These are phyloP conservation scores for Olyra latifolia DNA, from an alignment of 176 grass and related monocot species.

Conservation along the genomic window DNA sequence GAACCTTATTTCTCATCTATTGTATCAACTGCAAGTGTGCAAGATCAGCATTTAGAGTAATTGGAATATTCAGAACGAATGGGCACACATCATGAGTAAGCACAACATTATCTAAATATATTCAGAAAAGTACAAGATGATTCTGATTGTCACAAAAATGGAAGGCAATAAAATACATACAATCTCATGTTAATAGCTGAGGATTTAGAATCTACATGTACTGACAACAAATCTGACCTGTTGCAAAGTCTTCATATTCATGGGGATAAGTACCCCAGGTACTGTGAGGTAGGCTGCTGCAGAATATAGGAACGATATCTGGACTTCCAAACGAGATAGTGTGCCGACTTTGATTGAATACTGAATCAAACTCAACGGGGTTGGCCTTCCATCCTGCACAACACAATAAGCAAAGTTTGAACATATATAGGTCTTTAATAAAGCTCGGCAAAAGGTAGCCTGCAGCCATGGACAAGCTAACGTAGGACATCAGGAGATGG, in stretches of 20 bases:
- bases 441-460: background rate
- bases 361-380: constrained; percentile 96
- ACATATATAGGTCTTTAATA: constrained; percentile 1
- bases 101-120: background rate
- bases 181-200: background rate
- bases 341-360: constrained; percentile 84
- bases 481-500: constrained; percentile 7
- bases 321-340: constrained; percentile 85
- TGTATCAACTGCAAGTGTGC: background rate
- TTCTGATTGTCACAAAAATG: background rate
- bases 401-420: constrained; percentile 15
- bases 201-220: constrained; percentile 19
- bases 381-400: constrained; percentile 92
- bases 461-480: background rate
- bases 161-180: background rate
- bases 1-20: background rate
- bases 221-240: constrained; percentile 52
- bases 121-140: constrained; percentile 1
- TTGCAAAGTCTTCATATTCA: constrained; percentile 89
- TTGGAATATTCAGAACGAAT: background rate
- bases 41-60: constrained; percentile 21
- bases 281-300: constrained; percentile 67
- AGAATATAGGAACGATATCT: constrained; percentile 97
- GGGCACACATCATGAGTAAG: background rate
- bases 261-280: constrained; percentile 85